These are phyloP conservation scores for Fusarium dlaminii DNA, from an alignment of 2,329 filamentous ascomycete genomes.

Conservation along the genomic window DNA sequence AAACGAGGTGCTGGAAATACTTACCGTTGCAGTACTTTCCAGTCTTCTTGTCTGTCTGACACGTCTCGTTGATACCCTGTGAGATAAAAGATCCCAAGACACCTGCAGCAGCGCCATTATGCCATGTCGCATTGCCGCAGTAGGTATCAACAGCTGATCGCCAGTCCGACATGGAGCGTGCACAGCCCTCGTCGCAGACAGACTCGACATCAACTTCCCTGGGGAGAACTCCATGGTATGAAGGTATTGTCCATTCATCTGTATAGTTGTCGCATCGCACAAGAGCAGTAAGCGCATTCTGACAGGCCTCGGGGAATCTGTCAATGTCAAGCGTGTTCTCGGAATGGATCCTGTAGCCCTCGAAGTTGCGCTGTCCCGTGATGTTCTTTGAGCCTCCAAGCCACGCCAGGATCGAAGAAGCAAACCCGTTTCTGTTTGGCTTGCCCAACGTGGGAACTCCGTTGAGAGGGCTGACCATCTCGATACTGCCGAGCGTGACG, in stretches of 20 bases:
- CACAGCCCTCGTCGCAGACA: background rate
- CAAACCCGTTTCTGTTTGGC: slow-evolving; percentile 29
- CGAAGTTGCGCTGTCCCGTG: slow-evolving; percentile 19
- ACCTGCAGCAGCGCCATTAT: background rate
- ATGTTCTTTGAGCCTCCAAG: slow-evolving; percentile 14
- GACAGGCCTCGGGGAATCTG: background rate
- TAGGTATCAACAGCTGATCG: background rate
- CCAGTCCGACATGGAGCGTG: background rate
- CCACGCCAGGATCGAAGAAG: slow-evolving; percentile 32
- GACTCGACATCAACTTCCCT: background rate
- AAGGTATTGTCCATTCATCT: background rate
- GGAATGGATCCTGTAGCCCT: slow-evolving; percentile 15
- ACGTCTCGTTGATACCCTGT: slow-evolving; percentile 17
- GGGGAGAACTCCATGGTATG: background rate
- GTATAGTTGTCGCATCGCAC: slow-evolving; percentile 3
- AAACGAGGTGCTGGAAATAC: background rate
- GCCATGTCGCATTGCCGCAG: background rate
- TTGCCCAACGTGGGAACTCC: slow-evolving; percentile 5
- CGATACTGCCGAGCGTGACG: slow-evolving; percentile 19
- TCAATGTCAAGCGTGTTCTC: background rate
- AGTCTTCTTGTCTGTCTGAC: slow-evolving; percentile 2
- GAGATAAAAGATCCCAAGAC: slow-evolving; percentile 4
- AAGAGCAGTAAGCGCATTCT: slow-evolving; percentile 10
- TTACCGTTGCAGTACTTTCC: slow-evolving; percentile 28
- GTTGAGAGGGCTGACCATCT: slow-evolving; percentile 29